These are phyloP conservation scores for Hypoxylon intermedium DNA, from an alignment of 495 filamentous ascomycete species.

Conservation along the genomic window DNA sequence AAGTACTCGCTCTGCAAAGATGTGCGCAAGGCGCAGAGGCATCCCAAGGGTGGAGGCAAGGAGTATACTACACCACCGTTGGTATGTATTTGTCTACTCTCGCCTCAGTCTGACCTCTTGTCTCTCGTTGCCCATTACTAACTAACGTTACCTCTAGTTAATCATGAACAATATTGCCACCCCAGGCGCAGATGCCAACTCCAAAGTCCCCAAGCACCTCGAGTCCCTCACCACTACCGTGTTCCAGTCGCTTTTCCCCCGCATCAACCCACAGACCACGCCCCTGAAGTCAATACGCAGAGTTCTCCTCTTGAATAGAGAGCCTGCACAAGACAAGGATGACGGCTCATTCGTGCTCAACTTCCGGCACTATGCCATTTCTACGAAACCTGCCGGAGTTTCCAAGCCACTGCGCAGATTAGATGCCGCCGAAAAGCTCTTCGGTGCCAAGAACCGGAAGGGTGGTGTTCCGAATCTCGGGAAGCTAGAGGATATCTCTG, in stretches of 20 bases:
- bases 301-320: conserved; percentile 88
- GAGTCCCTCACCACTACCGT: conserved; percentile 92
- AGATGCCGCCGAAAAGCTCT: conserved; percentile 81
- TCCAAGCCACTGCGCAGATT: conserved; percentile 83
- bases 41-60: conserved; percentile 79
- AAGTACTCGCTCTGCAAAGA: conserved; percentile 95
- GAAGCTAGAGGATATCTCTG: conserved; percentile 89
- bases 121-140: background rate
- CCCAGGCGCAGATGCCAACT: conserved; percentile 67
- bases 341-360: conserved; percentile 83
- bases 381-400: conserved; percentile 81
- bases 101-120: background rate
- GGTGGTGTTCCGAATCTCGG: conserved; percentile 85
- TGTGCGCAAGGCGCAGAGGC: conserved; percentile 78
- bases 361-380: conserved; percentile 93
- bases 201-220: conserved; percentile 78
- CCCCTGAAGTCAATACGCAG: conserved; percentile 87
- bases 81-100: conserved; percentile 48
- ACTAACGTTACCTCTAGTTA: conserved; percentile 60
- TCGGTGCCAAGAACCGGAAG: conserved; percentile 66
- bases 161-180: conserved; percentile 98
- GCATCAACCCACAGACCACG: conserved; percentile 90
- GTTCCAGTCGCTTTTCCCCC: conserved; percentile 96
- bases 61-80: conserved; percentile 84
- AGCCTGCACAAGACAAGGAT: conserved; percentile 59